Evolutionary conservation across 805 yeast genomes (phyloP), one percentile per base, ranked within the genome.

Genomic region (Candida maris): DNA sequence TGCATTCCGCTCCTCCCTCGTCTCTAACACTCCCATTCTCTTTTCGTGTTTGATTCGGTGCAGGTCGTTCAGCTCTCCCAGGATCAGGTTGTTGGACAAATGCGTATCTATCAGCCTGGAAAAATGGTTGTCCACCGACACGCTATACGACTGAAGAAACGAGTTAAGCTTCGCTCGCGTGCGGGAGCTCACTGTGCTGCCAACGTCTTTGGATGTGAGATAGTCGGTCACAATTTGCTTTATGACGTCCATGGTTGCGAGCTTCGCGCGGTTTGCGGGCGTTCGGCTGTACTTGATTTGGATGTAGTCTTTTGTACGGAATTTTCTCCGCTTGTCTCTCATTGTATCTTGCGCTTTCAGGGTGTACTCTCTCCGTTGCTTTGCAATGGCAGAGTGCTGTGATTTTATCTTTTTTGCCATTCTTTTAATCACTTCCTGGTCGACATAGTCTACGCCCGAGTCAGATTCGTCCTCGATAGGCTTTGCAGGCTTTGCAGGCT

Each of bases 191-290:
- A 34, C 45, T 17, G 45, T 37, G 1, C 46, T 49, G 4, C 51
- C 34, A 1, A 27, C 24, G 14, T 27, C 32, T 6, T 51, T 3
- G 38, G 27, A 48, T 39, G 46, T 34, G 5, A 61, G 41, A 41
- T 48, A 57, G 32, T 62, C 67, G 9, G 35, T 39, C 16, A 61
- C 16, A 16, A 61, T 44, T 41, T 60, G 63, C 16, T 48, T 44
- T 12, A 62, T 43, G 12, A 62, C 63, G 42, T 62, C 68, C 30
- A 61, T 32, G 6, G 65, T 50, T 4, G 59, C 50, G 12, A 63
- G 32, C 34, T 47, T 51, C 5, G 56, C 39, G 30, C 46, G 48
- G 28, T 61, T 58, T 5, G 53, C 45, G 3, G 61, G 55, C 19
- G 52, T 36, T 24, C 61, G 48, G 17, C 46, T 41, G 32, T 58